Conservation (phyloP, 805 yeast species). For the Ogataea paraovalis region DNA sequence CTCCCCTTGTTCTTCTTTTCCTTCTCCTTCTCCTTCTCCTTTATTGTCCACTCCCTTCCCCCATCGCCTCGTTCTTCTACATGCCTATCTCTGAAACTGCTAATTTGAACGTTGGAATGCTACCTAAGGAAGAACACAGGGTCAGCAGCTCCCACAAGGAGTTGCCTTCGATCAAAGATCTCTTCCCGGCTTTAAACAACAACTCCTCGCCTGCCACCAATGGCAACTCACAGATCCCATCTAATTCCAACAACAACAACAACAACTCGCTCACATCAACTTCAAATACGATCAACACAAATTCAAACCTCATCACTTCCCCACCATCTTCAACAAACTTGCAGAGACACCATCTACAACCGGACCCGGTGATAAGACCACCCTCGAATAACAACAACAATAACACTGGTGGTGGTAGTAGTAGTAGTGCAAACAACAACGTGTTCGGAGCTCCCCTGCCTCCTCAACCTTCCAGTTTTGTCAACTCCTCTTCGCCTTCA, state of each 20-base stretch:
- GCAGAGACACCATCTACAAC: conserved; percentile 2
- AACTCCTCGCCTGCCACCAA: conserved; percentile 6
- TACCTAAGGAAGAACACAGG: not conserved
- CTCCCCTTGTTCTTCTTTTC: no score
- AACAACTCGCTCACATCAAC: not conserved
- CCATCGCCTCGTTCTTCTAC: not conserved
- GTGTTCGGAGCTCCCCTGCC: not conserved
- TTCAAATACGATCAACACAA: not conserved
- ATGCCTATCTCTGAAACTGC: not conserved
- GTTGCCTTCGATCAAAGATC: conserved; percentile 22
- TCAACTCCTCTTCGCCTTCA: not conserved
- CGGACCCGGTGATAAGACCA: not conserved
- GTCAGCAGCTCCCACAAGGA: conserved; percentile 5
- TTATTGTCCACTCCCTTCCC: not conserved
- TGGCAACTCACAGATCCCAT: not conserved
- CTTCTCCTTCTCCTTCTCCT: no score
- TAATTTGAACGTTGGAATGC: not conserved
- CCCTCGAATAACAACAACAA: no score
- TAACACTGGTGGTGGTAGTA: no score
- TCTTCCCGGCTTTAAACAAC: conserved; percentile 16
- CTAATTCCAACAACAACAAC: not conserved
- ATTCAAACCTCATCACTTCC: not conserved
- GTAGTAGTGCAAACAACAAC: not conserved
- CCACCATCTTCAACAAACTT: conserved; percentile 1
- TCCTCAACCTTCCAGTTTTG: not conserved